Conservation (phyloP, 345 rosid genomes). For the Mangifera indica region DNA sequence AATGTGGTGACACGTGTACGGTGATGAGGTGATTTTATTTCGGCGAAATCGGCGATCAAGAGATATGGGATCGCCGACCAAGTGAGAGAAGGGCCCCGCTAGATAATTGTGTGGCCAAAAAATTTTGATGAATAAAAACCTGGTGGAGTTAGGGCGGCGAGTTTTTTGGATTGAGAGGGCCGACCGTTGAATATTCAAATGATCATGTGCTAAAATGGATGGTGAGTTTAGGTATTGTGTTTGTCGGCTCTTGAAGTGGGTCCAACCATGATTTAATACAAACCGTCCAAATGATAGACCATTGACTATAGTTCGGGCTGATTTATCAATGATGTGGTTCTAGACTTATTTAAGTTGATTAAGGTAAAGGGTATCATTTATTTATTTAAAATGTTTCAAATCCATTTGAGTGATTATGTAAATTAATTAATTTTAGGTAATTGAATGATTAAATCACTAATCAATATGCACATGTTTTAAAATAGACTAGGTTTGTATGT, state of each 20-base stretch:
- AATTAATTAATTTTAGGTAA: too few species aligned
- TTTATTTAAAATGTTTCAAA: too few species aligned
- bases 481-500: too few species aligned
- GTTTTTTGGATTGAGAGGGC: not conserved
- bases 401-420: too few species aligned
- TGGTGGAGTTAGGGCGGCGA: slow-evolving; percentile 16
- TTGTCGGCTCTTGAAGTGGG: not conserved
- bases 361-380: too few species aligned
- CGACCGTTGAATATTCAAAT: slow-evolving; percentile 16
- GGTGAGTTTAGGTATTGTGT: not conserved
- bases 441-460: too few species aligned
- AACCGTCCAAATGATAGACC: slow-evolving; percentile 4
- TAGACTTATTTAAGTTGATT: too few species aligned
- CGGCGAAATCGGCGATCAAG: slow-evolving; percentile 1
- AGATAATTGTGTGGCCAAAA: slow-evolving; percentile 14
- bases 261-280: not conserved
- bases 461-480: too few species aligned
- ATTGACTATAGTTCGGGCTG: not conserved
- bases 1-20: slow-evolving; percentile 14
- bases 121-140: slow-evolving; percentile 2
- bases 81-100: slow-evolving; percentile 24
- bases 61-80: slow-evolving; percentile 22
- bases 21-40: slow-evolving; percentile 1
- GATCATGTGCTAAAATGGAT: not conserved
- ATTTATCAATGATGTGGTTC: not conserved